Base-by-base conservation (phyloP, 495 filamentous ascomycete species). In the Cercophora scortea region DNA sequence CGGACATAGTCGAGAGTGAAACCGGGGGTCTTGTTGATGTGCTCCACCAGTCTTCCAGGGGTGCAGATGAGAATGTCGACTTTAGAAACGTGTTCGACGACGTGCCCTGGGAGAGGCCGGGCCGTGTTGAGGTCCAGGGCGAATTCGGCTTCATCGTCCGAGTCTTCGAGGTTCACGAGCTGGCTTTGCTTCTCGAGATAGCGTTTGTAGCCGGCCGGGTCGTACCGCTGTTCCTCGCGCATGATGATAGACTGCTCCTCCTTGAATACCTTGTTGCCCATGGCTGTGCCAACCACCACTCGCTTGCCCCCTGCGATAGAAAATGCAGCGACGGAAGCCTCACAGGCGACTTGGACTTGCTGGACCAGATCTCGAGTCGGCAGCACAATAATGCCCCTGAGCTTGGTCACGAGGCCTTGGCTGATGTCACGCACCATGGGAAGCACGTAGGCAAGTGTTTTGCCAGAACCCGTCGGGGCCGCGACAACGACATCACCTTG, bases 61-160 rank as follows among this genome's bases (percentile, higher is more conserved):
- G 93, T 98, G 62, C 86, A 91, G 36, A 98, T 88, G 11, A 98
- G 80, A 50, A 98, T 80, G 61, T 96, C 89, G 12, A 95, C 81
- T 49, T 85, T 88, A 19, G 88, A 86, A 6, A 71, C 71, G 32
- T 81, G 79, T 15, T 69, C 56, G 11, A 82, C 71, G 10, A 90
- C 74, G 60, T 92, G 85, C 35, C 80, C 73, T 3, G 80, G 79
- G 16, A 80, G 70, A 53, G 49, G 71, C 60, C 50, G 55, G n/a
- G 62, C 54, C 40, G 49, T 45, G 4, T 52, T 33, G 13, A 52
- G 35, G 4, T 19, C 49, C 0, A 54, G 10, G 0, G 1, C n/a
- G 17, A 32, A 32, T 7, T 56, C 49, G 1, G 54, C 47, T 13
- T 60, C 62, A 3, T 58, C 54, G 3, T 60, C 61, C 11, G 58